Conservation (phyloP, 2,329 filamentous ascomycete genomes). For the Cordyceps farinosa region DNA sequence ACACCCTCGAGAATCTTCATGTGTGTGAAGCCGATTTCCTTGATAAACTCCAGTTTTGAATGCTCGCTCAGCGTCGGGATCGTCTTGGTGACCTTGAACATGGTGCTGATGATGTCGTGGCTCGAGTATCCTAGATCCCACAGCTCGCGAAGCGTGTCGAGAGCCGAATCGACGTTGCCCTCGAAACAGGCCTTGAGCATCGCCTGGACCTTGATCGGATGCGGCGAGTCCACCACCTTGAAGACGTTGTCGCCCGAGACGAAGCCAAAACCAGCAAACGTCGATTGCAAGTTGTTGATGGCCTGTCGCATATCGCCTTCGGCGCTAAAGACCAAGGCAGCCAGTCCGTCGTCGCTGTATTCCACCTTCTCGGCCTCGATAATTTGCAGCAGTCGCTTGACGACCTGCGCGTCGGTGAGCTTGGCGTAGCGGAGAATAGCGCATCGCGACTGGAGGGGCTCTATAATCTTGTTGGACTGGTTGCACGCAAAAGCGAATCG, state of each 20-base stretch:
- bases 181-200: conserved; percentile 98
- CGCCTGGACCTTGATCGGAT: conserved; percentile 96
- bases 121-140: conserved; percentile 97
- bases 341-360: conserved; percentile 88
- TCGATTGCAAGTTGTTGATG: conserved; percentile 97
- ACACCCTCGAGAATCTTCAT: conserved; percentile 99
- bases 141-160: conserved; percentile 83
- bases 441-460: conserved; percentile 94
- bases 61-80: conserved; percentile 90
- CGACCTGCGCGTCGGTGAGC: conserved; percentile 87
- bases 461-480: conserved; percentile 98
- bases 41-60: conserved; percentile 94
- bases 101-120: conserved; percentile 97
- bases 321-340: conserved; percentile 93
- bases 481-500: conserved; percentile 98
- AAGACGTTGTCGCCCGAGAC: conserved; percentile 98
- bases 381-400: conserved; percentile 86
- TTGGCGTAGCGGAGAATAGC: conserved; percentile 92
- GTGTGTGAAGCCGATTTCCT: conserved; percentile 97
- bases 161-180: conserved; percentile 79
- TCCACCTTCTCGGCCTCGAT: conserved; percentile 88
- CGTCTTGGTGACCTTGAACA: conserved; percentile 98
- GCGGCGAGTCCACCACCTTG: conserved; percentile 92
- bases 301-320: conserved; percentile 99
- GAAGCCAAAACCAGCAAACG: conserved; percentile 88